These are phyloP conservation scores for Plicaturopsis crispa DNA, from an alignment of 768 basidiomycete species.

Conservation along the genomic window DNA sequence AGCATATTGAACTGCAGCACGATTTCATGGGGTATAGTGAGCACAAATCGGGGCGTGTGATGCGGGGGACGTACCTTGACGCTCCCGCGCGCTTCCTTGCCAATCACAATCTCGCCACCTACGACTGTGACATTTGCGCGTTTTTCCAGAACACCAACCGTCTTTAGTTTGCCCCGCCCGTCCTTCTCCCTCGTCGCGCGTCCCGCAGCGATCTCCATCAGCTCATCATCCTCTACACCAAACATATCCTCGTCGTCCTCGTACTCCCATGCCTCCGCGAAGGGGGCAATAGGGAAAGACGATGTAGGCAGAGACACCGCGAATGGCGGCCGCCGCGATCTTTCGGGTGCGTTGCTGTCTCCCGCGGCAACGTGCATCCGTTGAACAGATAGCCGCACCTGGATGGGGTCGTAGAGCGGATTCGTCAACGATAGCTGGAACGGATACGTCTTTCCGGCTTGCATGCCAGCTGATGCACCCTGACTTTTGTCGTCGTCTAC, in stretches of 20 bases:
- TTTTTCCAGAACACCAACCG: conserved; percentile 79
- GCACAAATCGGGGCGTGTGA: background rate
- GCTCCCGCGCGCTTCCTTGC: conserved; percentile 68
- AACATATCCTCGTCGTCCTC: conserved; percentile 90
- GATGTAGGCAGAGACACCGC: conserved; percentile 73
- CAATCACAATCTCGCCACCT: conserved; percentile 82
- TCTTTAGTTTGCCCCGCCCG: conserved; percentile 40
- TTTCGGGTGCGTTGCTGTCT: conserved; percentile 37
- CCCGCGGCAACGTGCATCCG: conserved; percentile 46
- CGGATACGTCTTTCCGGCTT: conserved; percentile 74
- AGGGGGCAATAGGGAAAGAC: conserved; percentile 79
- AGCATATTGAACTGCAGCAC: conserved; percentile 82
- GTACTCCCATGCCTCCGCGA: conserved; percentile 97
- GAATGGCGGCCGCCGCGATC: conserved; percentile 64
- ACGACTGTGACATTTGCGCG: conserved; percentile 86
- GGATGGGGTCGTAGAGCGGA: conserved; percentile 92
- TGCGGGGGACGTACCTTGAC: conserved; percentile 54
- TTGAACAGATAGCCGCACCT: conserved; percentile 80
- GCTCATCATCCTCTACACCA: conserved; percentile 39
- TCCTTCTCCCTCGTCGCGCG: conserved; percentile 38
- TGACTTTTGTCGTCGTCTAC: conserved; percentile 32
- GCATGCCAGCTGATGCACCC: conserved; percentile 32
- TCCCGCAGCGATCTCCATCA: conserved; percentile 19
- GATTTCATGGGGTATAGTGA: background rate
- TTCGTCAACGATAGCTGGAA: conserved; percentile 92